phyloP scores from a whole-genome alignment of 2,329 filamentous ascomycete genomes.

The Verticillium longisporum region DNA sequence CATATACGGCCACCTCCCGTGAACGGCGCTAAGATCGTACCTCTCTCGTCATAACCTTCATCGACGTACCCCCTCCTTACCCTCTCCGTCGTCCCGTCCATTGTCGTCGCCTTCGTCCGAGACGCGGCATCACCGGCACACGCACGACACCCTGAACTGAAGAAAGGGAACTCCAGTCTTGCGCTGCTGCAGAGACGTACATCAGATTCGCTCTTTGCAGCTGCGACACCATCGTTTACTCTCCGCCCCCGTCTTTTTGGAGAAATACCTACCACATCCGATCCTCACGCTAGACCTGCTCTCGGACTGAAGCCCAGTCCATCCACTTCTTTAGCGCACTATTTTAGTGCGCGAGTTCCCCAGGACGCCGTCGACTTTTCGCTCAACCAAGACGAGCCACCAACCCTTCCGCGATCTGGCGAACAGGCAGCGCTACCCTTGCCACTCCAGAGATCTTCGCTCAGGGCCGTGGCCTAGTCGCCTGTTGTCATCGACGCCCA shows the following conservation, averaged over 20 bases:
- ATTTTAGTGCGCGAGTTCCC: slow-evolving; percentile 14
- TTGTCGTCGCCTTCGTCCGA: neutral
- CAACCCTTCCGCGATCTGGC: slow-evolving; percentile 11
- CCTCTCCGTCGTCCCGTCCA: neutral
- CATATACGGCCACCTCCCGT: slow-evolving; percentile 13
- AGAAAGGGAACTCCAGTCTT: neutral
- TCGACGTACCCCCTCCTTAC: slow-evolving; percentile 10
- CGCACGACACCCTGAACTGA: neutral
- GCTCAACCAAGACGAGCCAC: slow-evolving; percentile 6
- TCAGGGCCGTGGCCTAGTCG: slow-evolving; percentile 13
- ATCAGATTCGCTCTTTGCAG: neutral
- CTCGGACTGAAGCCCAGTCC: slow-evolving; percentile 14
- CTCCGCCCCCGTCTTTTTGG: slow-evolving; percentile 1
- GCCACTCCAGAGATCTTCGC: slow-evolving; percentile 14
- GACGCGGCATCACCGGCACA: slow-evolving; percentile 2
- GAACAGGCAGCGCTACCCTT: slow-evolving; percentile 12
- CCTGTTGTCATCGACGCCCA: slow-evolving; percentile 14
- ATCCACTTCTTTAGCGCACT: slow-evolving; percentile 11
- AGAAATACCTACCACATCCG: slow-evolving; percentile 10
- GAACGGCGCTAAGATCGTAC: slow-evolving; percentile 14
- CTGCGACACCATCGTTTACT: neutral
- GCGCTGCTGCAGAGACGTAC: neutral
- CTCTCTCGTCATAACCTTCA: slow-evolving; percentile 14
- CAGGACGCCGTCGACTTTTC: slow-evolving; percentile 8
- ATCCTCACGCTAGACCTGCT: slow-evolving; percentile 10